Conservation (phyloP, 2,329 filamentous ascomycete genomes). For the Pseudogymnoascus sp. region DNA sequence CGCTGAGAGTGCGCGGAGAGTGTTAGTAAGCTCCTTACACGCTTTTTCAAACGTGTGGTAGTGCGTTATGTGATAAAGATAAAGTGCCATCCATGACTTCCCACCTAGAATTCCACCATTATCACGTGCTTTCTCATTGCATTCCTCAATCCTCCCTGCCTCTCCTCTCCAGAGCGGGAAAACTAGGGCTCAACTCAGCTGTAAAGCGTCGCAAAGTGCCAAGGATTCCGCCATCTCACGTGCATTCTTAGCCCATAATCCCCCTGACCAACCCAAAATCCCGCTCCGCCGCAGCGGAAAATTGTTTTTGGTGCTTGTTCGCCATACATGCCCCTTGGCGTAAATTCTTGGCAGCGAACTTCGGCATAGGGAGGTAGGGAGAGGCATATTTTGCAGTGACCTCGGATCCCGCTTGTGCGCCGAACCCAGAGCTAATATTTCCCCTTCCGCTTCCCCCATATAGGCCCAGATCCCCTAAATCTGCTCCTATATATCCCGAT, state of each 20-base stretch:
- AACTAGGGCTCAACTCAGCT: neutral
- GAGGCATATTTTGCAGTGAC: neutral
- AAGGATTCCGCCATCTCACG: neutral
- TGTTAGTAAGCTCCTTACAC: no score
- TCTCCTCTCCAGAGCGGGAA: neutral
- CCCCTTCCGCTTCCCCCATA: neutral
- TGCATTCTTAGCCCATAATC: neutral
- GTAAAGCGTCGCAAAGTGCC: neutral
- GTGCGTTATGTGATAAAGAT: no score
- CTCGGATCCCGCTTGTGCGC: neutral
- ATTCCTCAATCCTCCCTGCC: neutral
- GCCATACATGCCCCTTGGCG: neutral
- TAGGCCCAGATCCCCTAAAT: neutral
- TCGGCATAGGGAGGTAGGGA: neutral
- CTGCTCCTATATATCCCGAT: conserved; percentile 3
- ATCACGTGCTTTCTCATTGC: neutral
- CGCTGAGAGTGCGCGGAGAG: no score
- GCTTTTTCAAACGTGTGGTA: no score
- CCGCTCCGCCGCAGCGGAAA: neutral
- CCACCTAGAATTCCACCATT: neutral
- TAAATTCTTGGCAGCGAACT: neutral
- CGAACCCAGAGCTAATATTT: neutral
- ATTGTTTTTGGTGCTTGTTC: neutral
- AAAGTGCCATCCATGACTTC: no score
- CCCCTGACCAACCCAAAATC: neutral